Conservation (phyloP, 1,284 basidiomycete species). For the Papiliotrema terrestris region DNA sequence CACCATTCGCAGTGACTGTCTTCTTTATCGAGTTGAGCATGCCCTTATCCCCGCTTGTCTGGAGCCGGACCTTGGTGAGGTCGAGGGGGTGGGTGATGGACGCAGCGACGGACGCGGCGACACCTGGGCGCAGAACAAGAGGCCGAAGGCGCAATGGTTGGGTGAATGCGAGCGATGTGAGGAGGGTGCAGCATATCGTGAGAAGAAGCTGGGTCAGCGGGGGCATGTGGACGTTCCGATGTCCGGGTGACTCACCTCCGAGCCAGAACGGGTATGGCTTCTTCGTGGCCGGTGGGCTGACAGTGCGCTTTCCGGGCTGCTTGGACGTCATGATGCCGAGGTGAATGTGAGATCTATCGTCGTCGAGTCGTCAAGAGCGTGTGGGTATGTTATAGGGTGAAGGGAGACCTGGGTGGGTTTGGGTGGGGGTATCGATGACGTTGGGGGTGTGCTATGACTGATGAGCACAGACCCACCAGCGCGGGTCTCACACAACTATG, state of each 20-base stretch:
- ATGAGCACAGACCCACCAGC: too few species aligned
- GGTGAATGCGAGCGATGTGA: too few species aligned
- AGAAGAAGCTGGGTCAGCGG: too few species aligned
- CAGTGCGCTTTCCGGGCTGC: too few species aligned
- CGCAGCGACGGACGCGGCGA: slow-evolving; percentile 75
- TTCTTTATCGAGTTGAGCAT: slow-evolving; percentile 73
- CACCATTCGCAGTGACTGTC: slow-evolving; percentile 54
- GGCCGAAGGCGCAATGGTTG: background rate
- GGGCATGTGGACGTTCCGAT: too few species aligned
- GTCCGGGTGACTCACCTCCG: slow-evolving; percentile 58
- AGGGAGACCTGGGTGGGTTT: background rate
- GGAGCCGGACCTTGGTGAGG: slow-evolving; percentile 75
- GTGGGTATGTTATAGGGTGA: background rate
- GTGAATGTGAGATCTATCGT: too few species aligned
- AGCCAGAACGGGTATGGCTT: slow-evolving; percentile 78
- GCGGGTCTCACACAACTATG: too few species aligned
- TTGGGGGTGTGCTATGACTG: too few species aligned
- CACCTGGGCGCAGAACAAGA: slow-evolving; percentile 49
- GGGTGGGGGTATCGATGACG: background rate
- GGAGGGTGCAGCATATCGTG: too few species aligned
- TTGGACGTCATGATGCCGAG: too few species aligned
- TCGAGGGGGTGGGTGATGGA: slow-evolving; percentile 81
- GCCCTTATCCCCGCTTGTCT: slow-evolving; percentile 80
- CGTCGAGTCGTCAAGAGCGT: too few species aligned
- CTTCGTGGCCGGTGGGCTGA: slow-evolving; percentile 43